Evolutionary conservation across 441 rosid genomes (phyloP).

Genomic region (Metrosideros polymorpha): DNA sequence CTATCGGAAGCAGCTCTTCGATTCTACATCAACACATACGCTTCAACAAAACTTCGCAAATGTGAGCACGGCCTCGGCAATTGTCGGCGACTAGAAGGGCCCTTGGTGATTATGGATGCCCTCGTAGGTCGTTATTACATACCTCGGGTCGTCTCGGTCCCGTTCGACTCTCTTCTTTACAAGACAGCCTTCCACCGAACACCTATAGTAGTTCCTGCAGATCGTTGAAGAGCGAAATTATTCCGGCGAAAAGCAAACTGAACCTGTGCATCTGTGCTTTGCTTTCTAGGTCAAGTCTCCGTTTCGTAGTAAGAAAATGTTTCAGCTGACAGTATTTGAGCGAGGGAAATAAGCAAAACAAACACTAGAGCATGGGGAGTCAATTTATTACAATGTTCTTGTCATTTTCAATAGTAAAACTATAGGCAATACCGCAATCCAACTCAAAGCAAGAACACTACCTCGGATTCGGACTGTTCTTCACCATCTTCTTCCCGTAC

Average conservation of each 20-base stretch:
- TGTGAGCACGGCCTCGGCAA: background rate
- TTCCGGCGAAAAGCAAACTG: background rate
- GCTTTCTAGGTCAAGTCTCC: background rate
- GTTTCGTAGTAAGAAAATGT: background rate
- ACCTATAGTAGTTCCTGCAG: slow-evolving; percentile 73
- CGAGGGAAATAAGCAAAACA: background rate
- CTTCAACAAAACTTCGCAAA: background rate
- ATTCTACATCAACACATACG: background rate
- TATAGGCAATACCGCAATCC: background rate
- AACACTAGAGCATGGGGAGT: background rate
- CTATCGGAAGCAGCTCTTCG: background rate
- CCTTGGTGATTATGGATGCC: slow-evolving; percentile 46
- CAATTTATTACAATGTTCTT: background rate
- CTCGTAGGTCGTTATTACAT: slow-evolving; percentile 80
- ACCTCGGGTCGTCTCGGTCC: slow-evolving; percentile 58
- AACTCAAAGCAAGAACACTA: slow-evolving; percentile 3
- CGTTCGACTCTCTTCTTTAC: slow-evolving; percentile 94
- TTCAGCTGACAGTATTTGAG: background rate
- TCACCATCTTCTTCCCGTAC: slow-evolving; percentile 96
- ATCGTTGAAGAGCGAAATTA: background rate
- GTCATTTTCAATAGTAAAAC: background rate
- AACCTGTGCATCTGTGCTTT: background rate
- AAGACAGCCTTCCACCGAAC: slow-evolving; percentile 59
- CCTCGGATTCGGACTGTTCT: slow-evolving; percentile 94
- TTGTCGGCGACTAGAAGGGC: background rate